Conservation (phyloP, 106 monocot species). For the Phalaenopsis equestris region DNA sequence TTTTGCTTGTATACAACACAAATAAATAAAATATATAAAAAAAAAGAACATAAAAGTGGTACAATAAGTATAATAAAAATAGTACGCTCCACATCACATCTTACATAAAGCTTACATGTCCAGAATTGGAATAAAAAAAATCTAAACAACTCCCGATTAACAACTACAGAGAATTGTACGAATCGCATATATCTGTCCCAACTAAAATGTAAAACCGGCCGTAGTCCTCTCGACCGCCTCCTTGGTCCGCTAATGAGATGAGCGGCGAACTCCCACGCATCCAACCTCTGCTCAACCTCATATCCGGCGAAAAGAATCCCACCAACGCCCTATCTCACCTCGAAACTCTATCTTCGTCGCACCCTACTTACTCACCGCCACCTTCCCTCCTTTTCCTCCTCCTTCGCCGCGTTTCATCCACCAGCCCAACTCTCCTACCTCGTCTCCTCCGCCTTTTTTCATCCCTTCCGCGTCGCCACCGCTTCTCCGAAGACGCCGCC, state of each 20-base stretch:
- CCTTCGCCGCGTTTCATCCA: slow-evolving; percentile 49
- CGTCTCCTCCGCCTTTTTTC: slow-evolving; percentile 49
- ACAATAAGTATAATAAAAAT: too few relatives aligned
- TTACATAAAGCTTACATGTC: too few relatives aligned
- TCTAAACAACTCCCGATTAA: too few relatives aligned
- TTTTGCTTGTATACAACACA: too few relatives aligned
- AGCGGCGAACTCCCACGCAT: slow-evolving; percentile 11
- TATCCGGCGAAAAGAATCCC: slow-evolving; percentile 37
- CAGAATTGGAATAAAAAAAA: too few relatives aligned
- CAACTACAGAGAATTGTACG: too few relatives aligned
- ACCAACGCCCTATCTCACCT: slow-evolving; percentile 63
- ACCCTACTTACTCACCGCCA: slow-evolving; percentile 38
- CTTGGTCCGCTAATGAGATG: neutral
- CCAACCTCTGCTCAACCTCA: slow-evolving; percentile 31
- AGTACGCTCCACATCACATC: too few relatives aligned
- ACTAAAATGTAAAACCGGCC: too few relatives aligned
- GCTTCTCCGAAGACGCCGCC: slow-evolving; percentile 64
- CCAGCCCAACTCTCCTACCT: slow-evolving; percentile 51
- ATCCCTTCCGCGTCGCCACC: slow-evolving; percentile 32
- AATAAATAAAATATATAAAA: too few relatives aligned
- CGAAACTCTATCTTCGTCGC: slow-evolving; percentile 29
- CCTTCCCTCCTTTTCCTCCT: slow-evolving; percentile 56
- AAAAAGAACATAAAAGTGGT: too few relatives aligned
- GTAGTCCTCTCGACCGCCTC: too few relatives aligned
- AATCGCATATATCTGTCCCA: too few relatives aligned